Evolutionary conservation across 768 basidiomycete species (phyloP).

Genomic region (Sarcomyxa edulis): DNA sequence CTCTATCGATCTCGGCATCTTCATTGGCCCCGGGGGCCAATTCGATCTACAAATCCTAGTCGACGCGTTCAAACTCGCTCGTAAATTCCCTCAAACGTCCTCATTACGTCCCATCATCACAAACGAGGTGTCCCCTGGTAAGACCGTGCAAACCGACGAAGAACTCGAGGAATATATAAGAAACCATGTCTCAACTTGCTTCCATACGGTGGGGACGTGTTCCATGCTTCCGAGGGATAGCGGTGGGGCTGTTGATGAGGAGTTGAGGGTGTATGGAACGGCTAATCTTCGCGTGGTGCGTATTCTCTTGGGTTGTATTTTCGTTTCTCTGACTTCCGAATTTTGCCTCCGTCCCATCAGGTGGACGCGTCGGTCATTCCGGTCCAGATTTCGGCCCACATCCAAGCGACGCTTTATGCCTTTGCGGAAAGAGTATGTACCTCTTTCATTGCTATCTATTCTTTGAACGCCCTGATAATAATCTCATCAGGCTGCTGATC

Average conservation of each 20-base stretch:
- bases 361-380: constrained; percentile 18
- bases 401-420: constrained; percentile 15
- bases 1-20: constrained; percentile 11
- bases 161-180: constrained; percentile 11
- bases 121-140: constrained; percentile 14
- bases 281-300: constrained; percentile 12
- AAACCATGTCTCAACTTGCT: constrained; percentile 8
- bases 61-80: constrained; percentile 12
- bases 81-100: constrained; percentile 8
- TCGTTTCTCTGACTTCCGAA: too few relatives aligned
- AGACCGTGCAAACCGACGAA: constrained; percentile 16
- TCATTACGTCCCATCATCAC: constrained; percentile 6
- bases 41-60: constrained; percentile 20
- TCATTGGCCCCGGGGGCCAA: constrained; percentile 12
- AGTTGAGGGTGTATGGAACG: constrained; percentile 14
- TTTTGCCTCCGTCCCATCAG: neutral
- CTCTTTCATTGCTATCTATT: neutral
- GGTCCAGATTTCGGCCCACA: constrained; percentile 15
- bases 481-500: constrained; percentile 8
- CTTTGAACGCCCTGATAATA: neutral
- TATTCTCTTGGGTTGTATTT: constrained; percentile 10
- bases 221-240: constrained; percentile 21
- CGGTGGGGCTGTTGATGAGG: constrained; percentile 18
- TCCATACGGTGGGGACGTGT: constrained; percentile 21
- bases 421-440: constrained; percentile 21